These are phyloP conservation scores for Ophiostoma novo-ulmi DNA, from an alignment of 2,329 filamentous ascomycete genomes.

Conservation along the genomic window DNA sequence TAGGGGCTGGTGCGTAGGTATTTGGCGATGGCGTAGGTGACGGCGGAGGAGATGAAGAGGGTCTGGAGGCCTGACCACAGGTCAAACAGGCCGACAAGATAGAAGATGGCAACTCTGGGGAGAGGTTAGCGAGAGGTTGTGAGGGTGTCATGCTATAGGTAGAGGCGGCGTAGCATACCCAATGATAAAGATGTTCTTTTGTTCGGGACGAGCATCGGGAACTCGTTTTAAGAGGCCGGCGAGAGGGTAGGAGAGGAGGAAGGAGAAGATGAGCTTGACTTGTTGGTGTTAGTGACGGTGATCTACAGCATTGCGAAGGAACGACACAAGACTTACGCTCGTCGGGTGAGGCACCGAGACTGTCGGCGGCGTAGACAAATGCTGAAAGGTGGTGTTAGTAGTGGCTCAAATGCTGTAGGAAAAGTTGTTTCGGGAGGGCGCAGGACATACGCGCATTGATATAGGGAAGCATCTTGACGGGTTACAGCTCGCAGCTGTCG, in stretches of 20 bases:
- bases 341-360: conserved; percentile 43
- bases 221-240: conserved; percentile 84
- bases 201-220: conserved; percentile 74
- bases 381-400: conserved; percentile 33
- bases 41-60: conserved; percentile 70
- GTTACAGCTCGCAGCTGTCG: conserved; percentile 4
- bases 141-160: background rate
- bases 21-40: conserved; percentile 76
- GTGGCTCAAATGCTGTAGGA: background rate
- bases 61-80: conserved; percentile 80
- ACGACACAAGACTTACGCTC: conserved; percentile 38
- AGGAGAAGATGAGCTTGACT: conserved; percentile 93
- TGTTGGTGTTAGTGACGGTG: background rate
- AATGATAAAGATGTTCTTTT: conserved; percentile 86
- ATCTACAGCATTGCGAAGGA: background rate
- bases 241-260: conserved; percentile 87
- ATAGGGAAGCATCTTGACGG: conserved; percentile 31
- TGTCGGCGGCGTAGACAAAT: conserved; percentile 41
- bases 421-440: background rate
- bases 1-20: conserved; percentile 74
- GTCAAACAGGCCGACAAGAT: conserved; percentile 87
- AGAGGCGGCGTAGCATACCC: conserved; percentile 44
- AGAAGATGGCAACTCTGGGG: conserved; percentile 72
- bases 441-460: conserved; percentile 30
- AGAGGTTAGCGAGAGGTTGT: background rate